These are phyloP conservation scores for Candida verbasci DNA, from an alignment of 805 yeast species.

Conservation along the genomic window DNA sequence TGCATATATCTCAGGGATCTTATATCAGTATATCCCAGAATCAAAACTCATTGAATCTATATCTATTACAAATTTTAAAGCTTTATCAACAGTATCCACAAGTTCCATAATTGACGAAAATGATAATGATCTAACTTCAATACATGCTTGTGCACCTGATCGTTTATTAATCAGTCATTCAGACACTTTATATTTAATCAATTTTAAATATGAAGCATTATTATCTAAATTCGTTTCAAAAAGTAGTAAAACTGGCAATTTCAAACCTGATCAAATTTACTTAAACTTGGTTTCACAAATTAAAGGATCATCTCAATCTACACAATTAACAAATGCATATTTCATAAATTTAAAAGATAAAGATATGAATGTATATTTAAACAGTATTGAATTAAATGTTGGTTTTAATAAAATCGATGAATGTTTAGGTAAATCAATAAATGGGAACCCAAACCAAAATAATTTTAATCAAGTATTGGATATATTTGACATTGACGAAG, in stretches of 20 bases:
- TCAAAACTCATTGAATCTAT: slow-evolving; percentile 16
- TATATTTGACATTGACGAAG: slow-evolving; percentile 15
- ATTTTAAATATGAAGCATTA: slow-evolving; percentile 40
- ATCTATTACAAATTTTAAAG: slow-evolving; percentile 20
- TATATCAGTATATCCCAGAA: slow-evolving; percentile 25
- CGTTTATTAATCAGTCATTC: slow-evolving; percentile 42
- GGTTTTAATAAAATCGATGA: slow-evolving; percentile 69
- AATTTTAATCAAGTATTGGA: slow-evolving; percentile 12
- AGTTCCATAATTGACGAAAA: slow-evolving; percentile 12
- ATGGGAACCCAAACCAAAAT: background rate
- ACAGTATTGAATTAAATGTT: slow-evolving; percentile 48
- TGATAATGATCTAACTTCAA: slow-evolving; percentile 18
- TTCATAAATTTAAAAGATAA: slow-evolving; percentile 37
- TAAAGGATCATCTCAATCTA: slow-evolving; percentile 39
- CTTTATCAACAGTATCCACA: slow-evolving; percentile 17
- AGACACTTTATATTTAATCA: slow-evolving; percentile 39
- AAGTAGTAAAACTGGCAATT: slow-evolving; percentile 11
- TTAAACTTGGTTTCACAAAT: slow-evolving; percentile 29
- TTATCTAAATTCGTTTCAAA: slow-evolving; percentile 22
- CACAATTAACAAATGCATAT: slow-evolving; percentile 39
- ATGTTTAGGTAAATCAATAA: slow-evolving; percentile 61
- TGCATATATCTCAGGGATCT: slow-evolving; percentile 21
- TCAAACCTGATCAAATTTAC: slow-evolving; percentile 20
- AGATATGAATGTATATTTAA: slow-evolving; percentile 41
- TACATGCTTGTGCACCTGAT: slow-evolving; percentile 39